Evolutionary conservation across 495 filamentous ascomycete species (phyloP).

Genomic region (Penicillium manginii): DNA sequence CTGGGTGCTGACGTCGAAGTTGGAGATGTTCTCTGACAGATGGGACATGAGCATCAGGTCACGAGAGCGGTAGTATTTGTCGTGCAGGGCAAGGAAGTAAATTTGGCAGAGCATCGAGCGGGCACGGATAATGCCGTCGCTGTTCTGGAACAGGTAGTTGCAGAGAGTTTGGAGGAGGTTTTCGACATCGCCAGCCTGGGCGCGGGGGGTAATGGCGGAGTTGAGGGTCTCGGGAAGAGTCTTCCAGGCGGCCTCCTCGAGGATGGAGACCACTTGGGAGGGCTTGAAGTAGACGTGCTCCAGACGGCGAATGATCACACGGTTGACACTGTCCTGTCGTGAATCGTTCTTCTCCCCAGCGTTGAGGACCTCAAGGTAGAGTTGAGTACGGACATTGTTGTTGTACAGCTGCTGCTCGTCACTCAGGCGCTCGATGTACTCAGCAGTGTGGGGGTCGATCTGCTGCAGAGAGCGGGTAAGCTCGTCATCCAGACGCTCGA

Average conservation of each 20-base stretch:
- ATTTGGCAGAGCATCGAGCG: conserved; percentile 98
- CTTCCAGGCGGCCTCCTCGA: conserved; percentile 93
- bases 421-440: conserved; percentile 93
- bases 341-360: conserved; percentile 72
- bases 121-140: conserved; percentile 92
- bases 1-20: conserved; percentile 94
- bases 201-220: conserved; percentile 78
- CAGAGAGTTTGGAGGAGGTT: conserved; percentile 83
- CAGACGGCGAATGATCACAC: conserved; percentile 87
- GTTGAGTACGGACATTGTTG: conserved; percentile 79
- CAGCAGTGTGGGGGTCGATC: conserved; percentile 97
- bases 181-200: conserved; percentile 62
- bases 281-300: conserved; percentile 99
- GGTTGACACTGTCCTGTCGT: conserved; percentile 82
- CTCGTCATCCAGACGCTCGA: conserved; percentile 96
- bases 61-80: conserved; percentile 94
- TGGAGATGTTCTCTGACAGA: conserved; percentile 91
- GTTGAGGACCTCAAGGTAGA: conserved; percentile 82
- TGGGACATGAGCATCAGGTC: conserved; percentile 99
- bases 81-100: conserved; percentile 95
- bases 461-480: conserved; percentile 93
- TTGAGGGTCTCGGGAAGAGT: conserved; percentile 70
- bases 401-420: conserved; percentile 94
- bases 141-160: conserved; percentile 92
- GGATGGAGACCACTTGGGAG: conserved; percentile 85